Base-by-base conservation (phyloP, 2,329 filamentous ascomycete species). In the Calonectria leucothoes region DNA sequence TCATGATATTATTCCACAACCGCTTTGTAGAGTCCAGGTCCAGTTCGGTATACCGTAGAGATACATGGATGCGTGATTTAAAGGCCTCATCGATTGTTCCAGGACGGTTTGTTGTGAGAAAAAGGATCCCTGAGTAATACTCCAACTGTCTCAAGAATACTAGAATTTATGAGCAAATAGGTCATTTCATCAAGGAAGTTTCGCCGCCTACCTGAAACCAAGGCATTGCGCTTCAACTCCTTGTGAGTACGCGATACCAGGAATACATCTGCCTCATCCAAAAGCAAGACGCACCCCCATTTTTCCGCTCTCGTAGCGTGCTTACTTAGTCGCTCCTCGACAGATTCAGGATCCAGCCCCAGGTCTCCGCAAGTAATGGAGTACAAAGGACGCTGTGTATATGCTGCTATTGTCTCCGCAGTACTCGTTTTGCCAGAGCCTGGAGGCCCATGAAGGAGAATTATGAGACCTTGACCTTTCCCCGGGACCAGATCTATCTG, bases 251-350 rank as follows among this genome's bases (percentile, higher is more conserved):
- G 48, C 15, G 49, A 39, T 11, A 39, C 35, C 29, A 71, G 29
- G n/a, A 71, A 71, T 4, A 71, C 51, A 39, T 71, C 69, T 7
- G 69, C 69, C 39, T 71, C 69, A 25, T 71, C 69, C 2, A 67
- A 35, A 4, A 71, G 64, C 52, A 71, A 35, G 5, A 71, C 45
- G 8, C 69, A 71, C 1, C 63, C 63, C 69, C 69, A 71, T 14
- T 35, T 55, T 10, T 71, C n/a, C 4, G 52, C 69, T 51, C 37
- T 37, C 6, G 17, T 25, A 2, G 31, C 23, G 33, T 66, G 49
- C 6, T 63, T 48, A 6, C n/a, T 33, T 6, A 71, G 33, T 20
- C 6, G 4, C 1, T 7, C 25, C 25, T 71, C 69, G 25, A 71
- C 63, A 25, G 45, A 35, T 31, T 52, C 29, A 1, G 45, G 45